phyloP scores from a whole-genome alignment of 441 rosid species.

The Manihot esculenta region DNA sequence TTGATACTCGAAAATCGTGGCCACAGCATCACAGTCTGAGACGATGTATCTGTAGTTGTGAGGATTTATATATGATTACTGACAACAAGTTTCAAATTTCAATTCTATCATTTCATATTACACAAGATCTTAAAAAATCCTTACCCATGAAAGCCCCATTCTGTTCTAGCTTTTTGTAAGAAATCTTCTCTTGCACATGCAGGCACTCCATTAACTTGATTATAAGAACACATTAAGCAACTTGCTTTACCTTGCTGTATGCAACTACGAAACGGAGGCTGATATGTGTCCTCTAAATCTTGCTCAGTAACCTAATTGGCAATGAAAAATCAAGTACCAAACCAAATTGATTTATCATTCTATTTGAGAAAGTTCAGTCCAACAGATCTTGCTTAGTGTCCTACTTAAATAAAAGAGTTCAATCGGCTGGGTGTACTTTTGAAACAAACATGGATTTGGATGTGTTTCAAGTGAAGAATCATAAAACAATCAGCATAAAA shows the following conservation, averaged over 20 bases:
- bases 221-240: slow-evolving; percentile 96
- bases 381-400: not conserved
- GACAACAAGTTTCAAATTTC: slow-evolving; percentile 9
- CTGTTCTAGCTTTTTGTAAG: slow-evolving; percentile 54
- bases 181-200: slow-evolving; percentile 87
- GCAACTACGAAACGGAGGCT: slow-evolving; percentile 81
- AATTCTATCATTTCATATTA: slow-evolving; percentile 9
- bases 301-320: slow-evolving; percentile 69
- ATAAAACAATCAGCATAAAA: too few relatives aligned
- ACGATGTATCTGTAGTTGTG: slow-evolving; percentile 58
- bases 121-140: slow-evolving; percentile 3
- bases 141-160: slow-evolving; percentile 91
- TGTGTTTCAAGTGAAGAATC: too few relatives aligned
- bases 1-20: slow-evolving; percentile 64
- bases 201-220: slow-evolving; percentile 86
- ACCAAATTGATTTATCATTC: not conserved
- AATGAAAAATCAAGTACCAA: slow-evolving; percentile 4
- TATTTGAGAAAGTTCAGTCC: not conserved
- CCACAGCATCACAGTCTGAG: slow-evolving; percentile 90
- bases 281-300: slow-evolving; percentile 81
- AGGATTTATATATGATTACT: slow-evolving; percentile 5
- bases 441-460: too few relatives aligned
- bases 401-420: not conserved
- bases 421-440: too few relatives aligned
- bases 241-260: slow-evolving; percentile 78